These are phyloP conservation scores for Exophiala dermatitidis DNA, from an alignment of 2,329 filamentous ascomycete species.

Conservation along the genomic window DNA sequence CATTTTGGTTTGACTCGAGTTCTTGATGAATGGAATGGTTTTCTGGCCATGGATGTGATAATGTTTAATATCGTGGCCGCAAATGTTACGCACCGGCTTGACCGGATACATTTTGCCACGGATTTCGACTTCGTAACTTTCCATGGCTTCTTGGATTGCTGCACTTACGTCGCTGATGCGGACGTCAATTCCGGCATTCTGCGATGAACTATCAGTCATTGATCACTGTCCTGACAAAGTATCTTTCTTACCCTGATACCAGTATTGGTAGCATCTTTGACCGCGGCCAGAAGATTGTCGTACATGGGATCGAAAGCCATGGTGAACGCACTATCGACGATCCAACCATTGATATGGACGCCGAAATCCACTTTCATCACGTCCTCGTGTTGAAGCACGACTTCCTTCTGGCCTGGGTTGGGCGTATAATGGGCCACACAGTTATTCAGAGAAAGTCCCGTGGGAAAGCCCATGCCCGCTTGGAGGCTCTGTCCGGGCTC, in stretches of 20 bases:
- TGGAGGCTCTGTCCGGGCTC: slow-evolving; percentile 46
- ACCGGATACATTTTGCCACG: slow-evolving; percentile 47
- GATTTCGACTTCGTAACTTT: slow-evolving; percentile 54
- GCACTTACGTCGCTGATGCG: slow-evolving; percentile 50
- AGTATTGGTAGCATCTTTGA: slow-evolving; percentile 66
- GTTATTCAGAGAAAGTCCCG: slow-evolving; percentile 49
- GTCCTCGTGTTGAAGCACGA: slow-evolving; percentile 62
- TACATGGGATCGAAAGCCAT: slow-evolving; percentile 68
- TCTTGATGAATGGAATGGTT: slow-evolving; percentile 50
- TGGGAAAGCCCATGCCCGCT: slow-evolving; percentile 51
- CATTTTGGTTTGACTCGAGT: slow-evolving; percentile 46
- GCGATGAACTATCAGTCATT: slow-evolving; percentile 5
- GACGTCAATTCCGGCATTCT: slow-evolving; percentile 50
- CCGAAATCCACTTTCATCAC: slow-evolving; percentile 80
- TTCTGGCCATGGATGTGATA: slow-evolving; percentile 54
- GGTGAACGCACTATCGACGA: slow-evolving; percentile 76
- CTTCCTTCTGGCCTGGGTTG: slow-evolving; percentile 57
- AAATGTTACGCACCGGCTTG: slow-evolving; percentile 50
- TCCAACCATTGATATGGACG: slow-evolving; percentile 71
- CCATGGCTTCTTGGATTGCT: slow-evolving; percentile 56
- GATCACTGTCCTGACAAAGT: not conserved
- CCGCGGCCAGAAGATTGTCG: slow-evolving; percentile 65
- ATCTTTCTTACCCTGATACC: slow-evolving; percentile 37
- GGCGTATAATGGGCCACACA: slow-evolving; percentile 51
- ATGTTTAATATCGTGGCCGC: slow-evolving; percentile 49